Conservation (phyloP, 1,284 basidiomycete species). For the Cryptococcus floricola region DNA sequence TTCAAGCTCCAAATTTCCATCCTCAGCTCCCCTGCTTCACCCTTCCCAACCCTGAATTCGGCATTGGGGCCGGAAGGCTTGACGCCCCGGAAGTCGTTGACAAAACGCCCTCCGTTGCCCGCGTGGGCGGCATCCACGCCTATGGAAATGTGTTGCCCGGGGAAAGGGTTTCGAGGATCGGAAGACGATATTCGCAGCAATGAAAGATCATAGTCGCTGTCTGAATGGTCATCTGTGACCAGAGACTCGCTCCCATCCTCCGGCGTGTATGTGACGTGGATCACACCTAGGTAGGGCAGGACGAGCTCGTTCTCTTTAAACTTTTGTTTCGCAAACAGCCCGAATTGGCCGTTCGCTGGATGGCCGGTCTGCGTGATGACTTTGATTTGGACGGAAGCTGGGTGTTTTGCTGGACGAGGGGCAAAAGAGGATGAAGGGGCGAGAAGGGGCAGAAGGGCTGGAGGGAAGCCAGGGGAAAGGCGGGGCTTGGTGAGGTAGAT, state of each 20-base stretch:
- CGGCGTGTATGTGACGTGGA: slow-evolving; percentile 46
- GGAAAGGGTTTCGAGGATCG: slow-evolving; percentile 30
- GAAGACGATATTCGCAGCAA: slow-evolving; percentile 55
- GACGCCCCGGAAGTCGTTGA: slow-evolving; percentile 82
- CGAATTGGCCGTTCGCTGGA: slow-evolving; percentile 76
- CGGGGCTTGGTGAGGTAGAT: slow-evolving; percentile 41
- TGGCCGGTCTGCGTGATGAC: slow-evolving; percentile 51
- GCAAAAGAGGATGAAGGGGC: slow-evolving; percentile 12
- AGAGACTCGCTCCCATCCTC: slow-evolving; percentile 65
- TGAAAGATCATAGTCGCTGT: slow-evolving; percentile 75
- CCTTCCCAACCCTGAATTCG: slow-evolving; percentile 61
- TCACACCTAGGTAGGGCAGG: slow-evolving; percentile 76
- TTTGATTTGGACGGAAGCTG: slow-evolving; percentile 41
- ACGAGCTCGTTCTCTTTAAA: slow-evolving; percentile 65
- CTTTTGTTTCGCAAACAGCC: slow-evolving; percentile 71
- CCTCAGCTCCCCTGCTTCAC: slow-evolving; percentile 60
- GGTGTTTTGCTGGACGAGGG: slow-evolving; percentile 24
- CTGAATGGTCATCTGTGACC: slow-evolving; percentile 41
- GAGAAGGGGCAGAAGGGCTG: slow-evolving; percentile 27
- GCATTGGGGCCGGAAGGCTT: slow-evolving; percentile 62
- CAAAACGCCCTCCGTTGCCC: slow-evolving; percentile 82
- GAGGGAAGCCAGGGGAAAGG: slow-evolving; percentile 38
- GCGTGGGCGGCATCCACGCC: slow-evolving; percentile 64
- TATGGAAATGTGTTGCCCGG: slow-evolving; percentile 38
- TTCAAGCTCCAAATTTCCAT: slow-evolving; percentile 69